phyloP scores from a whole-genome alignment of 495 filamentous ascomycete species.

The Cudoniella acicularis region DNA sequence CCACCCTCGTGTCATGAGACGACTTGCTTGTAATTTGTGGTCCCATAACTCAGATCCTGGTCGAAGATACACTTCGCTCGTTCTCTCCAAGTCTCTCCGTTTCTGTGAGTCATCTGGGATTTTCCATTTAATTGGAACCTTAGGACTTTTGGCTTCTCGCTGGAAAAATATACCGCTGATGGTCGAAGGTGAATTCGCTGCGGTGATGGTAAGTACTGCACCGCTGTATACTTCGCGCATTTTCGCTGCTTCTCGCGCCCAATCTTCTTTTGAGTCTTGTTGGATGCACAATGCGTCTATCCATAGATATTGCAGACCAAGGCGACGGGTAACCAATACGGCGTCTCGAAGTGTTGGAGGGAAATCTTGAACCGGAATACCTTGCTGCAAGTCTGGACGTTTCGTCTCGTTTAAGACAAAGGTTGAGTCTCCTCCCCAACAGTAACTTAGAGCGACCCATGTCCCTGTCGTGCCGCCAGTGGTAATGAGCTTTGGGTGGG shows the following conservation, averaged over 20 bases:
- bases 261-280: constrained; percentile 26
- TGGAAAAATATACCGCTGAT: constrained; percentile 26
- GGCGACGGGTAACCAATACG: constrained; percentile 20
- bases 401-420: constrained; percentile 21
- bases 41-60: constrained; percentile 25
- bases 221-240: constrained; percentile 30
- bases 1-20: constrained; percentile 28
- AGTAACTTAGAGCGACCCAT: constrained; percentile 26
- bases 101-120: constrained; percentile 1
- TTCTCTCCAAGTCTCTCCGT: no score
- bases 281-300: constrained; percentile 37
- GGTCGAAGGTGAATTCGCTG: constrained; percentile 26
- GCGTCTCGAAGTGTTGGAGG: constrained; percentile 30
- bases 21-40: constrained; percentile 19
- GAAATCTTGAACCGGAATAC: constrained; percentile 19
- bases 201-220: constrained; percentile 28
- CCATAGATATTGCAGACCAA: constrained; percentile 34
- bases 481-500: constrained; percentile 19
- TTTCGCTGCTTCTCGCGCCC: constrained; percentile 27
- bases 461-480: constrained; percentile 11
- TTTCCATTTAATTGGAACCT: constrained; percentile 20
- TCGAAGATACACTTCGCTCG: constrained; percentile 23
- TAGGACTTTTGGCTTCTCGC: constrained; percentile 1
- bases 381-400: constrained; percentile 12
- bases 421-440: constrained; percentile 24